Evolutionary conservation across 1,139 yeast species (phyloP).

Genomic region (Kurtzmaniella quercitrusa): DNA sequence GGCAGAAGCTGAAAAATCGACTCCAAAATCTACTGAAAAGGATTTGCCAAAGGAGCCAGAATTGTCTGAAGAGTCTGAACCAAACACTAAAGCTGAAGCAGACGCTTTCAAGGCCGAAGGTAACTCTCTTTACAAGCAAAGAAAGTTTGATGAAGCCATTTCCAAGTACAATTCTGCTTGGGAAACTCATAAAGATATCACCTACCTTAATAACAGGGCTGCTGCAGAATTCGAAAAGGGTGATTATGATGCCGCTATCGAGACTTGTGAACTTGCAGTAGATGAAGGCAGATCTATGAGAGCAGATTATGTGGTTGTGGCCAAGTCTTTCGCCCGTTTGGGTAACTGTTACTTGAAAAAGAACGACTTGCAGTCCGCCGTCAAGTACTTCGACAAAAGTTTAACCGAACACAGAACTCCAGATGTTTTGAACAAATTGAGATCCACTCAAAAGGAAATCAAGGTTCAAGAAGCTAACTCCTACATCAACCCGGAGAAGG

Average conservation of each 20-base stretch:
- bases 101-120: slow-evolving; percentile 83
- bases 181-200: slow-evolving; percentile 77
- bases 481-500: slow-evolving; percentile 85
- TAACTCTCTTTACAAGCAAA: slow-evolving; percentile 78
- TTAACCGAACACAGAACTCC: slow-evolving; percentile 98
- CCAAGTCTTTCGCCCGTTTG: slow-evolving; percentile 89
- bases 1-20: no score
- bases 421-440: slow-evolving; percentile 81
- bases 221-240: slow-evolving; percentile 98
- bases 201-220: slow-evolving; percentile 92
- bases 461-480: slow-evolving; percentile 73
- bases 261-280: slow-evolving; percentile 77
- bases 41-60: slow-evolving; percentile 29
- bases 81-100: slow-evolving; percentile 49
- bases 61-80: no score
- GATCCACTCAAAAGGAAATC: slow-evolving; percentile 81
- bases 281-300: slow-evolving; percentile 86
- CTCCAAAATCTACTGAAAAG: slow-evolving; percentile 23
- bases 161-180: slow-evolving; percentile 82
- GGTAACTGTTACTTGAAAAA: slow-evolving; percentile 79
- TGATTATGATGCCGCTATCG: slow-evolving; percentile 79
- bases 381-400: slow-evolving; percentile 79
- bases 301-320: slow-evolving; percentile 88
- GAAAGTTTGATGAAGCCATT: slow-evolving; percentile 91
- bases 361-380: slow-evolving; percentile 70